Conservation (phyloP, 345 rosid species). For the Rhodamnia argentea region DNA sequence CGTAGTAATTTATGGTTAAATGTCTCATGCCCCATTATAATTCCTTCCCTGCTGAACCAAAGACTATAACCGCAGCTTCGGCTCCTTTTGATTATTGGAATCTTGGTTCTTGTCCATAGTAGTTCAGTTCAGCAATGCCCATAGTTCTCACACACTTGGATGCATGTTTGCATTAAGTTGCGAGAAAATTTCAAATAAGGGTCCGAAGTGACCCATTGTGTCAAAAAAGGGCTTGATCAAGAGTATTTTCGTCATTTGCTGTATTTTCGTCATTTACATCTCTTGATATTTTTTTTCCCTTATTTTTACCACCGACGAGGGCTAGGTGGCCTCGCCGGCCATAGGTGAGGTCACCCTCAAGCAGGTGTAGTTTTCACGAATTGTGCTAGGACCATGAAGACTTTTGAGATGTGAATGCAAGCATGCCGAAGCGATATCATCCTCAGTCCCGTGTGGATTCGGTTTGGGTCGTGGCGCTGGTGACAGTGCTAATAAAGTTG, state of each 20-base stretch:
- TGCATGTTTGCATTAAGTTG: neutral
- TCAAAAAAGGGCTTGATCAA: no score
- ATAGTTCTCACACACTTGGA: neutral
- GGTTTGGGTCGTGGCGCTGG: slow-evolving; percentile 15
- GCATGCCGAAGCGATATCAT: slow-evolving; percentile 34
- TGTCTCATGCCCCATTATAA: neutral
- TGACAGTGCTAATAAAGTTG: slow-evolving; percentile 17
- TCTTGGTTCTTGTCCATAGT: neutral
- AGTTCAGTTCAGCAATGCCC: neutral
- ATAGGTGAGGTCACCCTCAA: neutral
- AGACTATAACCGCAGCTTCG: neutral
- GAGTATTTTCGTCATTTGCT: no score
- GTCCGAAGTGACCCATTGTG: no score
- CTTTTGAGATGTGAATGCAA: slow-evolving; percentile 92
- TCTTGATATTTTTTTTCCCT: no score
- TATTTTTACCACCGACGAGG: no score
- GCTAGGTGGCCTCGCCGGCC: no score
- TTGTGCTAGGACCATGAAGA: slow-evolving; percentile 75
- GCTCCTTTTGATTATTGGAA: neutral
- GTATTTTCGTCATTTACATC: no score
- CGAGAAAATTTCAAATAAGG: no score
- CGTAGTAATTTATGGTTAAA: no score
- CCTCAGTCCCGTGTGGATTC: slow-evolving; percentile 10
- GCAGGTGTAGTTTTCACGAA: slow-evolving; percentile 86
- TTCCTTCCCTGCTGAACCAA: neutral